Conservation (phyloP, 306 rosid genomes). For the Neltuma alba region DNA sequence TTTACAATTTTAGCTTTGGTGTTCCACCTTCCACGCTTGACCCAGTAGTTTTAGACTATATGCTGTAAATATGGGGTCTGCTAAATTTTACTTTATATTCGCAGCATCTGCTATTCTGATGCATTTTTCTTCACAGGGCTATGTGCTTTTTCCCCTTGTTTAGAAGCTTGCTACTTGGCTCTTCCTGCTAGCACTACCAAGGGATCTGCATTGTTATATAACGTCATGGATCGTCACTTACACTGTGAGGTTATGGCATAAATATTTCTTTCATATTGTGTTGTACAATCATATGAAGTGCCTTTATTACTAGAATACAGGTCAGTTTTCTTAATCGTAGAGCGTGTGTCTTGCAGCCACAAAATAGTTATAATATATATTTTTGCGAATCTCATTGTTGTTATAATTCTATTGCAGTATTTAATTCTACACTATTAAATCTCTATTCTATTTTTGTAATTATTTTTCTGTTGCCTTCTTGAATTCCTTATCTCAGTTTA, state of each 20-base stretch:
- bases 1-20: background rate
- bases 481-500: background rate
- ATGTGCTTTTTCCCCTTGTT: conserved; percentile 81
- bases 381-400: background rate
- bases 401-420: background rate
- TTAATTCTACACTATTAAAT: background rate
- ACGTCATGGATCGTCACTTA: conserved; percentile 77
- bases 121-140: conserved; percentile 58
- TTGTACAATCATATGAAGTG: conserved; percentile 8
- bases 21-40: background rate
- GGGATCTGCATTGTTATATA: conserved; percentile 87
- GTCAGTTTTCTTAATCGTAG: conserved; percentile 18
- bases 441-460: background rate
- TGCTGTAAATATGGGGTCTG: conserved; percentile 5
- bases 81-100: conserved; percentile 6
- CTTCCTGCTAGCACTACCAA: conserved; percentile 85
- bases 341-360: conserved; percentile 25
- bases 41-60: background rate
- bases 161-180: conserved; percentile 87
- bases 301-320: conserved; percentile 13
- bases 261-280: conserved; percentile 26
- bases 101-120: background rate
- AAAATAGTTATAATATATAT: conserved; percentile 23
- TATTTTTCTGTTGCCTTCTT: background rate
- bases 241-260: conserved; percentile 86